Evolutionary conservation across 177 flowering plant species (phyloP), one percentile per base, ranked within the genome.

Genomic region (Vitis hybrid): DNA sequence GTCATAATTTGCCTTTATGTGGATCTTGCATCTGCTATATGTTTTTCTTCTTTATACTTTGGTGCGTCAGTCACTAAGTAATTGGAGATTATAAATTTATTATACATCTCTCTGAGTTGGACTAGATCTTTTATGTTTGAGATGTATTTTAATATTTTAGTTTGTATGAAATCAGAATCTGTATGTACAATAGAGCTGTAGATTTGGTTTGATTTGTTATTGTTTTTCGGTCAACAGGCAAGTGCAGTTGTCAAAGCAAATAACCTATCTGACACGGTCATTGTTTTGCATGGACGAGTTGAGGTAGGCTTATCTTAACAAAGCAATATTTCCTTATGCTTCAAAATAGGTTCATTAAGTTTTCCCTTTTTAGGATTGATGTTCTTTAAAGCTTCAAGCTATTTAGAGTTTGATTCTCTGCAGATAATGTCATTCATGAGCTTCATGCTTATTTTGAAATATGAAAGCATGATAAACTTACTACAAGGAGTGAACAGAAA

Each of bases 231-330:
- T 58, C 39, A 71, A 45, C 89, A 94, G 98, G 98, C 99, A 73
- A 87, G 80, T 72, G 94, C 91, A 83, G 94, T 91, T 69, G 91
- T 94, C 55, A 91, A 90, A 77, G 93, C 93, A 56, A 94, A 94
- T 79, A 90, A 89, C 75, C 82, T 94, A 59, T 79, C 90, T 72
- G 94, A 94, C 70, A 87, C 69, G 55, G 71, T 94, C 68, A 84
- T 84, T 73, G 99, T 94, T 71, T 81, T 94, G 81, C 99, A 82
- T 79, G 99, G 99, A 51, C 85, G 99, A 67, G 96, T 94, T 68
- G 99, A 94, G 98, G 98, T 94, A 80, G 48, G 74, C 63, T 80
- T 68, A 65, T 63, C 3, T 9, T 54, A 34, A 58, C 34, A 49
- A 18, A 12, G 12, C 15, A 9, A 59, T 18, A 45, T 52, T 15